Evolutionary conservation across 495 filamentous ascomycete genomes (phyloP), one percentile per base, ranked within the genome.

Genomic region (Amniculicola lignicola): DNA sequence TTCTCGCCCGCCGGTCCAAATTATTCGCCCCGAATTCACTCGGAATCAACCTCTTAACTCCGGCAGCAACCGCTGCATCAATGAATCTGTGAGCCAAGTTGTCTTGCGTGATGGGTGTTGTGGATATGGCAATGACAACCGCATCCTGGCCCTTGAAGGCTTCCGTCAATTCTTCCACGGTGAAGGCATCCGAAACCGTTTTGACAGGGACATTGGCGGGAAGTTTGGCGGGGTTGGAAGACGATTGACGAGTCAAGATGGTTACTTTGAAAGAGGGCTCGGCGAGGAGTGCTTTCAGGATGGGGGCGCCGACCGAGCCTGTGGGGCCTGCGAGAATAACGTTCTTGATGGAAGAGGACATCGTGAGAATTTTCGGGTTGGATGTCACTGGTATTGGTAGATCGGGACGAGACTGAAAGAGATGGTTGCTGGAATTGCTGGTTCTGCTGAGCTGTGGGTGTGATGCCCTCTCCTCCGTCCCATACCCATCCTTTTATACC

Each of bases 181-280:
- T 84, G 63, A 83, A 82, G 62, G 78, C 76, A 70, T 81, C 82
- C 68, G 71, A 73, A 75, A 84, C 61, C 41, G 72, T 57, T 2
- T 55, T 71, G 39, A 73, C 64, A 23, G 64, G 43, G 24, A 61
- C 40, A 31, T 35, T 50, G n/a, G 65, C 11, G 0, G 74, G 69
- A 56, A 76, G 75, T n/a, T 48, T 68, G 7, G 72, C 61, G n/a
- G n/a, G n/a, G n/a, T n/a, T n/a, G n/a, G 52, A 61, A 15, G 70
- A 74, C 6, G 57, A 63, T 22, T 53, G 40, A 41, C 77, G 75
- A 33, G 71, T 69, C 28, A 79, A 60, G 46, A 74, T 64, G 35
- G 73, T 74, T 64, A 89, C 77, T 64, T 75, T 75, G 75, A 90
- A 89, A 21, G 44, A 36, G 53, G 78, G 28, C 4, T 66, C 52